Base-by-base conservation (phyloP, 2,329 filamentous ascomycete species). In the Helotiales sp. region DNA sequence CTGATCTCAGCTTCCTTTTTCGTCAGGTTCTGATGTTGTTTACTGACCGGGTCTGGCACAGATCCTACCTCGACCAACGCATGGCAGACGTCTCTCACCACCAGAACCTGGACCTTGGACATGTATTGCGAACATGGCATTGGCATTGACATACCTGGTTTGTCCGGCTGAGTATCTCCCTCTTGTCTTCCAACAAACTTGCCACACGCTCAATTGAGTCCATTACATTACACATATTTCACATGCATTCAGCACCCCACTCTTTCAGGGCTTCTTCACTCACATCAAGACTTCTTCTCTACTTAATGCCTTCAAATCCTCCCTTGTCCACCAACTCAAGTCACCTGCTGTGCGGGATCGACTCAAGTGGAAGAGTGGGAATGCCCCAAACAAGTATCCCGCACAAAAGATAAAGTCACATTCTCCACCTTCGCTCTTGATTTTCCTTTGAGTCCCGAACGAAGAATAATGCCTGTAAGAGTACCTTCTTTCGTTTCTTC, bases 141-240 rank as follows among this genome's bases (percentile, higher is more conserved):
- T n/a, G n/a, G n/a, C 30, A 57, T 37, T 32, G n/a, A n/a, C 30
- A 57, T 57, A 24, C 30, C n/a, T 37, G n/a, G 28, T 57, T 57
- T 37, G 30, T 34, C 11, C 30, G 8, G 52, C 30, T 57, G 52
- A 57, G 52, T 37, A 57, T 37, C n/a, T 37, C 28, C 52, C 17
- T 57, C 20, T 24, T 57, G n/a, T 57, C 20, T 57, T 32, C 32
- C n/a, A 1, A 37, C 17, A 37, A 32, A 15, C 20, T 13, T 57
- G 32, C 20, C 32, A 22, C 20, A 15, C 28, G 30, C 52, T 34
- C 52, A 15, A n/a, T 7, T n/a, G 40, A 34, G 20, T 37, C 52
- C 24, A 54, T 22, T 54, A 34, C 28, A n/a, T 20, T 20, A 2
- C 28, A 54, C 26, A 20, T 13, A n/a, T 20, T 20, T 6, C 28